Evolutionary conservation across 805 yeast species (phyloP), one percentile per base, ranked within the genome.

Genomic region (Starmerella potacharoeniae): DNA sequence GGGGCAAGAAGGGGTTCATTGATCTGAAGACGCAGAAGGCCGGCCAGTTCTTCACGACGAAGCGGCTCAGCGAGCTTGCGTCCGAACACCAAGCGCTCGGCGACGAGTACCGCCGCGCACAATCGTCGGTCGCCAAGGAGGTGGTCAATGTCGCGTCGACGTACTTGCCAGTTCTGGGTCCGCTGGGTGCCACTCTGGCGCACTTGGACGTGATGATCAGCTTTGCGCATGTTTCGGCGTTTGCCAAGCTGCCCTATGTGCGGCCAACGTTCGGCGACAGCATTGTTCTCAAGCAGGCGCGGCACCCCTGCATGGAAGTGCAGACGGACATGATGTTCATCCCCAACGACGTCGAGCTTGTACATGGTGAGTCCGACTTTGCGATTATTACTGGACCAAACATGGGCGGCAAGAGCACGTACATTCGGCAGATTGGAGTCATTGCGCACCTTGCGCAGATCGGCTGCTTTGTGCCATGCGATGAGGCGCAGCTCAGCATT

Each of bases 291-390:
- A 74, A 74, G 54, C 84, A 81, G n/a, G 87, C 97, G 0, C 78
- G 98, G 60, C 98, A 93, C 67, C 98, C 98, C 7, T 88, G 95
- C 59, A 74, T 93, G 64, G 98, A 93, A 68, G 86, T 81, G 53
- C 96, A 89, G 67, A 96, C 90, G 59, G 96, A 87, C 58, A 73
- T 90, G 52, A 77, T 80, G n/a, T 93, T 93, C 65, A 91, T 93
- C 58, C 81, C 97, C 3, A 93, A 93, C 68, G 97, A 93, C 66
- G 85, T 89, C n/a, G 69, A 73, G 10, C 72, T 93, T 54, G 71
- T 75, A 13, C 79, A 80, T 49, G 77, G 74, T 14, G 67, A 69
- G 4, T 73, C 79, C 13, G 89, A 86, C 56, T 91, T 93, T 64
- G 74, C 81, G 7, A 84, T 93, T 22, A 87, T 93, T 30, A 86